phyloP scores from a whole-genome alignment of 2,329 filamentous ascomycete species.

The Pseudogymnoascus sp. region DNA sequence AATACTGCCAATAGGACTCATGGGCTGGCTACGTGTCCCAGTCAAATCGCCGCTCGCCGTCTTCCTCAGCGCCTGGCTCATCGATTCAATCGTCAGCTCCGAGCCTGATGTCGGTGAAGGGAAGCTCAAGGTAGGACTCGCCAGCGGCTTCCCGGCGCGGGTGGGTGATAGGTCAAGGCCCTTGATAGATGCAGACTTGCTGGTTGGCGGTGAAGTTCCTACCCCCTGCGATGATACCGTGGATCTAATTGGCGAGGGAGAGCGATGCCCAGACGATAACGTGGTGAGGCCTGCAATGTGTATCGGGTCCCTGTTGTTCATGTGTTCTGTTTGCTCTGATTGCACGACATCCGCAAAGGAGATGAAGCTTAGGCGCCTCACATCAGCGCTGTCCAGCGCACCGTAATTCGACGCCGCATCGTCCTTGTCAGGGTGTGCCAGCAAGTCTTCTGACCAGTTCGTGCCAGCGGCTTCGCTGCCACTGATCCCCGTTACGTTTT shows the following conservation, averaged over 20 bases:
- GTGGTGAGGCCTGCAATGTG: constrained; percentile 61
- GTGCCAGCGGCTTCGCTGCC: constrained; percentile 30
- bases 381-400: constrained; percentile 66
- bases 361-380: constrained; percentile 84
- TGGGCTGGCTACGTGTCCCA: constrained; percentile 45
- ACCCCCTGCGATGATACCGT: constrained; percentile 63
- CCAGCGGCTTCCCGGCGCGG: constrained; percentile 45
- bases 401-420: constrained; percentile 70
- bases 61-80: constrained; percentile 79
- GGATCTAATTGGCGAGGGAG: constrained; percentile 72
- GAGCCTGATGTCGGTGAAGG: constrained; percentile 45
- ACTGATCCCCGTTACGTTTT: constrained; percentile 50
- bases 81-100: constrained; percentile 85
- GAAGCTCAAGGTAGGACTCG: constrained; percentile 52
- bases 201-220: constrained; percentile 66
- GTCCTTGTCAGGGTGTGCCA: constrained; percentile 43
- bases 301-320: constrained; percentile 58
- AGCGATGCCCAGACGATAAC: constrained; percentile 52
- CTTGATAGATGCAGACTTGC: constrained; percentile 66
- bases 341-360: constrained; percentile 95
- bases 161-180: constrained; percentile 62
- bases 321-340: constrained; percentile 61
- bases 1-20: constrained; percentile 44
- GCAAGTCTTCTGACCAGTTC: constrained; percentile 35
- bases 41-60: constrained; percentile 76